Evolutionary conservation across 768 basidiomycete species (phyloP), one percentile per base, ranked within the genome.

Genomic region (Cystoderma amianthinum): DNA sequence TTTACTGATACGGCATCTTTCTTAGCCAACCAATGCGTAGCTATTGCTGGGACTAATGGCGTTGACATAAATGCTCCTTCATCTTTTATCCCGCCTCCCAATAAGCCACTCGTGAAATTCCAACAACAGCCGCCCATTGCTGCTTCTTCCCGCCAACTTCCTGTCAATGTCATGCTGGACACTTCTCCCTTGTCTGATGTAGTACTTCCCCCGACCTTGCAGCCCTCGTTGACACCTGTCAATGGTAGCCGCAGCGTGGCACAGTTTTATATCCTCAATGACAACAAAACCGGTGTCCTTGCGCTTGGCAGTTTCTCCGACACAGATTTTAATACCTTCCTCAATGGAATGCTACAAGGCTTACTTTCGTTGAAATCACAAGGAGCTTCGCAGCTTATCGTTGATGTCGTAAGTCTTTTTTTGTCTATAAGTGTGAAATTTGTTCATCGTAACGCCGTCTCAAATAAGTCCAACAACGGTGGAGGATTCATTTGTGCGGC

Each of bases 251-350:
- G 62, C n/a, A 65, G 65, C 18, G 74, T 69, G 5, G 69, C 70
- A 3, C 73, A 76, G 45, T 80, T 80, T 52, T 77, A 69, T 51
- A 49, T 78, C 51, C 55, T 78, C 11, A 56, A 65, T 1, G 78
- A 79, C 45, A 63, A 61, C 5, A 71, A 65, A 46, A 80, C 78
- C 1, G 78, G 78, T 28, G 72, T 80, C 12, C 58, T 79, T 42
- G 73, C 75, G 9, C 67, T 80, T 10, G 78, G 78, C 15, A 78
- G 76, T 55, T 81, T 80, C 54, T 69, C 71, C 1, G 74, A 71
- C 16, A 43, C 44, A 5, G 55, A 63, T 47, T 73, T 71, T 45
- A 53, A 60, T 35, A 49, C 48, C 3, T 71, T 80, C 45, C 52
- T 71, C 39, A 48, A 58, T 18, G 64, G 68, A 19, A 50, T 81